These are phyloP conservation scores for Neofusicoccum umdonicola DNA, from an alignment of 2,329 filamentous ascomycete genomes.

Conservation along the genomic window DNA sequence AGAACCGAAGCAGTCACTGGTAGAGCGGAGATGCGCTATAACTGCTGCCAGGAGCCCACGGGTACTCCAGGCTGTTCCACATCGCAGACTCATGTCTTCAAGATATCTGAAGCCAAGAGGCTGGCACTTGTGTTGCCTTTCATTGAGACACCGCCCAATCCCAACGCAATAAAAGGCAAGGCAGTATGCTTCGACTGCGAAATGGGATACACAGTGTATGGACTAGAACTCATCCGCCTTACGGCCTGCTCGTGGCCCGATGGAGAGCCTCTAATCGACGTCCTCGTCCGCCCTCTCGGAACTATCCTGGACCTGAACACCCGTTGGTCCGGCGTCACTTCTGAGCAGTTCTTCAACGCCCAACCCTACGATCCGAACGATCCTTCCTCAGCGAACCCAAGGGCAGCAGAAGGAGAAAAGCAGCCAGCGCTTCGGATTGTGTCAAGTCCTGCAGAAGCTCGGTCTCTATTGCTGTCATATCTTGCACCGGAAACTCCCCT, in stretches of 20 bases:
- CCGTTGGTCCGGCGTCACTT: constrained; percentile 81
- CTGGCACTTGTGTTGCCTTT: constrained; percentile 80
- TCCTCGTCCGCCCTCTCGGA: constrained; percentile 80
- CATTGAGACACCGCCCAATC: constrained; percentile 69
- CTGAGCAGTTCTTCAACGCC: constrained; percentile 72
- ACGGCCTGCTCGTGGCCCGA: constrained; percentile 86
- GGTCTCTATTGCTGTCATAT: constrained; percentile 72
- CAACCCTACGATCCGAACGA: constrained; percentile 26
- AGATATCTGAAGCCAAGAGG: constrained; percentile 70
- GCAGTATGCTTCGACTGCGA: constrained; percentile 92
- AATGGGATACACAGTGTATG: constrained; percentile 91
- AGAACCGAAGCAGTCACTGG: constrained; percentile 48
- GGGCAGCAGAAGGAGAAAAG: constrained; percentile 23
- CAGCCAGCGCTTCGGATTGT: constrained; percentile 64
- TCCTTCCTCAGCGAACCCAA: not conserved
- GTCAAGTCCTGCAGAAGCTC: constrained; percentile 69
- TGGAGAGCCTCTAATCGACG: constrained; percentile 72
- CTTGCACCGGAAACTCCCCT: constrained; percentile 76
- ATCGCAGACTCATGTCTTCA: constrained; percentile 78
- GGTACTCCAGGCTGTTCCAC: constrained; percentile 77
- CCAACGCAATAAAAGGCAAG: constrained; percentile 39
- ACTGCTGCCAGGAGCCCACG: constrained; percentile 74
- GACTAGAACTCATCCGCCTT: constrained; percentile 84
- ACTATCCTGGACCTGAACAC: constrained; percentile 89
- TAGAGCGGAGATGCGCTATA: constrained; percentile 50